Percentiles rank a stretch among this genome's conserved stretches.
Evolutionary conservation across 73 alveolate genomes (phyloP).

Genomic region (Paramecium bursaria): DNA sequence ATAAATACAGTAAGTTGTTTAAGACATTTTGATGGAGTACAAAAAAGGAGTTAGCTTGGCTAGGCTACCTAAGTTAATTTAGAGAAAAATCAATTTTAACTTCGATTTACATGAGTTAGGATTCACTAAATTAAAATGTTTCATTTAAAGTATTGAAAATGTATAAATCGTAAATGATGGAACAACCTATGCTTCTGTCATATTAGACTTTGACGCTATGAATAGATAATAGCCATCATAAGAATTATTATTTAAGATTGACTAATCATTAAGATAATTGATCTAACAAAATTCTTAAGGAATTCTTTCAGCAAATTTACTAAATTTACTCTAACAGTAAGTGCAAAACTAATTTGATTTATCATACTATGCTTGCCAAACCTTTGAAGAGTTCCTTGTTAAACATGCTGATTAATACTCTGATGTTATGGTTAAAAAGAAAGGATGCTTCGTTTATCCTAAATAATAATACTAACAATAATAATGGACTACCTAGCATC

Average conservation of each 20-base stretch:
- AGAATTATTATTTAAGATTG: too few species aligned
- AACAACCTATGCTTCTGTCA: conserved; percentile 66
- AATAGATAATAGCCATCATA: background rate
- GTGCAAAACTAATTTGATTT: conserved; percentile 34
- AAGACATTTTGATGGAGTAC: conserved; percentile 62
- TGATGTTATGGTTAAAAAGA: conserved; percentile 61
- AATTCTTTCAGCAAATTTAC: conserved; percentile 2
- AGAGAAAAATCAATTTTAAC: conserved; percentile 55
- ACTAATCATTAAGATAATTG: conserved; percentile 46
- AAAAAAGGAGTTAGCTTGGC: conserved; percentile 71
- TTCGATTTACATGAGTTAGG: conserved; percentile 71
- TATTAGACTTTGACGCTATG: conserved; percentile 32
- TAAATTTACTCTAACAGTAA: conserved; percentile 24
- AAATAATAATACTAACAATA: conserved; percentile 42
- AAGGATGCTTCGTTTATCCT: conserved; percentile 45
- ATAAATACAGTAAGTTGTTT: conserved; percentile 11
- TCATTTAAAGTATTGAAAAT: conserved; percentile 57
- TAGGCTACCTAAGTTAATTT: conserved; percentile 64
- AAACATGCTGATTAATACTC: conserved; percentile 57
- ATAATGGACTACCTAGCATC: background rate
- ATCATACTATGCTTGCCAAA: conserved; percentile 36
- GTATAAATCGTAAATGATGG: conserved; percentile 67
- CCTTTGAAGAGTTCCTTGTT: conserved; percentile 62
- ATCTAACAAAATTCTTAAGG: conserved; percentile 16
- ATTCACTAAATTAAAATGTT: conserved; percentile 62